A percentile compares a stretch with the other conserved stretches of the same genome.
Evolutionary conservation across 805 yeast genomes (phyloP).

Genomic region (Yarrowia hollandica): DNA sequence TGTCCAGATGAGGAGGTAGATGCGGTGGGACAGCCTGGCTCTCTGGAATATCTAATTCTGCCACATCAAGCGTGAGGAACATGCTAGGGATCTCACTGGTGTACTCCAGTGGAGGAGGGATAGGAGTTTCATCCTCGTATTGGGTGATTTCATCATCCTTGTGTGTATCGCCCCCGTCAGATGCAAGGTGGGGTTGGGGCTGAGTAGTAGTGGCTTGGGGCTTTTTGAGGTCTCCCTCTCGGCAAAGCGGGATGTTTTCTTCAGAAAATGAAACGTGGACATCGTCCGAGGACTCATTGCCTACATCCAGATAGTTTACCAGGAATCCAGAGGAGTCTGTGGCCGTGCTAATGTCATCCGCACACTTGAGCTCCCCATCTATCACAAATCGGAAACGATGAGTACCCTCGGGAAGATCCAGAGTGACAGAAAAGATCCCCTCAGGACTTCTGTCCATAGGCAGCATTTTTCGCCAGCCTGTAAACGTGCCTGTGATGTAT

Average conservation of each 20-base stretch:
- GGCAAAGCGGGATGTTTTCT: slow-evolving; percentile 9
- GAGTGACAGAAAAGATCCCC: slow-evolving; percentile 35
- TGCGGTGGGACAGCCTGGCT: slow-evolving; percentile 73
- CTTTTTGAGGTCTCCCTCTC: slow-evolving; percentile 11
- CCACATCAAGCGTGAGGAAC: slow-evolving; percentile 35
- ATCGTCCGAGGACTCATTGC: slow-evolving; percentile 1
- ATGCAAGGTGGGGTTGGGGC: not conserved
- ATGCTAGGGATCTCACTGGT: slow-evolving; percentile 39
- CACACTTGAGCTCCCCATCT: slow-evolving; percentile 86
- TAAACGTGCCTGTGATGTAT: slow-evolving; percentile 91
- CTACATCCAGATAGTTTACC: slow-evolving; percentile 66
- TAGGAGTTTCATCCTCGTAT: not conserved
- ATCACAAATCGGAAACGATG: slow-evolving; percentile 92
- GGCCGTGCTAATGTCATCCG: slow-evolving; percentile 90
- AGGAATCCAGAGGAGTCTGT: slow-evolving; percentile 96
- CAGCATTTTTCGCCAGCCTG: slow-evolving; percentile 97
- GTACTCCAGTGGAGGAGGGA: slow-evolving; percentile 31
- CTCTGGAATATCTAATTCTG: slow-evolving; percentile 34
- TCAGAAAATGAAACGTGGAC: not conserved
- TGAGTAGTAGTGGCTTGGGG: not conserved
- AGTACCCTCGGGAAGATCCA: slow-evolving; percentile 71
- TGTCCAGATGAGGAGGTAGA: slow-evolving; percentile 85
- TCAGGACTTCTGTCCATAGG: slow-evolving; percentile 55
- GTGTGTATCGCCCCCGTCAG: not conserved
- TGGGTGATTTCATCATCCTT: slow-evolving; percentile 27